phyloP scores from a whole-genome alignment of 1,284 basidiomycete species.

The Cryptococcus maquisensis region DNA sequence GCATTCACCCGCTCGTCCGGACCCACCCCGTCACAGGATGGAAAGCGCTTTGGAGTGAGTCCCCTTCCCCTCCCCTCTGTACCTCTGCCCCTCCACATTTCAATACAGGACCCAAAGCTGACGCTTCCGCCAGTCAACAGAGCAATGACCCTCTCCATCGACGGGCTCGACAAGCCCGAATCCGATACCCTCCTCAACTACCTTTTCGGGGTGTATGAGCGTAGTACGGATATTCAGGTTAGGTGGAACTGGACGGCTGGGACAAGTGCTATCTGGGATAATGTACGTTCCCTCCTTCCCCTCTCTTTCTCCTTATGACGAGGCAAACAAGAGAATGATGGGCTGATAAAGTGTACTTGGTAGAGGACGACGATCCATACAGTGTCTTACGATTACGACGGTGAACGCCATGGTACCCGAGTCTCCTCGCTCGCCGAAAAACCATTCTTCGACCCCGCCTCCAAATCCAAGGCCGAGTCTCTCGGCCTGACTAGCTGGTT shows the following conservation, averaged over 20 bases:
- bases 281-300: constrained; percentile 5
- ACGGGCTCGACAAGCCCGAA: constrained; percentile 30
- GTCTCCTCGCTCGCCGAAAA: constrained; percentile 38
- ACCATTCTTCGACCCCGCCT: constrained; percentile 31
- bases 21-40: background rate
- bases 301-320: too few relatives aligned
- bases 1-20: constrained; percentile 25
- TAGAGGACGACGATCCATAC: constrained; percentile 23
- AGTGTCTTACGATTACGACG: constrained; percentile 33
- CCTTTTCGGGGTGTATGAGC: constrained; percentile 37
- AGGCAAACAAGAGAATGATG: too few relatives aligned
- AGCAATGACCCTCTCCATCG: constrained; percentile 30
- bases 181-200: constrained; percentile 33
- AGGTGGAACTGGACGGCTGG: constrained; percentile 44
- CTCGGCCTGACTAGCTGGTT: constrained; percentile 18
- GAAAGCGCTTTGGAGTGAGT: constrained; percentile 51
- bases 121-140: constrained; percentile 53
- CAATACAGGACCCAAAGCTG: background rate
- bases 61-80: background rate
- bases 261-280: constrained; percentile 42
- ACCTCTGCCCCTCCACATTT: background rate
- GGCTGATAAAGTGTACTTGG: too few relatives aligned
- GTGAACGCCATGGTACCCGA: constrained; percentile 19
- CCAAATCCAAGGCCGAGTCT: constrained; percentile 23
- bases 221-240: constrained; percentile 39